Percentiles rank a stretch among this genome's conserved stretches.
These are phyloP conservation scores for Tetrahymena borealis DNA, from an alignment of 73 alveolate species.

Conservation along the genomic window DNA sequence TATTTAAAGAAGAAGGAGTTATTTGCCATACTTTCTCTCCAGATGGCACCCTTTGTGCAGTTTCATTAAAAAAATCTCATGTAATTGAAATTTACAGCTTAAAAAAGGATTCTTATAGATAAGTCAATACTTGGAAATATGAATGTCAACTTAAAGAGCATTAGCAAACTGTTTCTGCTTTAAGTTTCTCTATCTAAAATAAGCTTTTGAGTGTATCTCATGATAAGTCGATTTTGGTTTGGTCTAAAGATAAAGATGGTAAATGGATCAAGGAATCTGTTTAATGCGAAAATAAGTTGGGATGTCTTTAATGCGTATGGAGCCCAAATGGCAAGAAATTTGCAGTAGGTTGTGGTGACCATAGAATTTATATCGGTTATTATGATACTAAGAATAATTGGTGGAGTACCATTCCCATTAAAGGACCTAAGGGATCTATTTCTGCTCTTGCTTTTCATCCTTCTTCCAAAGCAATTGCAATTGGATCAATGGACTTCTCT, in stretches of 20 bases:
- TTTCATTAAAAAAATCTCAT: constrained; percentile 12
- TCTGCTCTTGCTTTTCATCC: constrained; percentile 24
- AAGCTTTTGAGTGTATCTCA: constrained; percentile 22
- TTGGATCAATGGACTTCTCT: constrained; percentile 26
- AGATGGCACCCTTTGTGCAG: constrained; percentile 31
- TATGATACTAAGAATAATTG: constrained; percentile 30
- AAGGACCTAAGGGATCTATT: constrained; percentile 1
- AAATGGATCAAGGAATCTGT: constrained; percentile 36
- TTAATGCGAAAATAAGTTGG: constrained; percentile 14
- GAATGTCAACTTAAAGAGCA: constrained; percentile 6
- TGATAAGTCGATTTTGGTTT: constrained; percentile 33
- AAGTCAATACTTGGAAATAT: constrained; percentile 12
- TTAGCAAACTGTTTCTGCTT: background rate
- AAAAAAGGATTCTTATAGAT: constrained; percentile 1
- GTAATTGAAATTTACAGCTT: constrained; percentile 12
- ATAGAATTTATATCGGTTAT: constrained; percentile 1
- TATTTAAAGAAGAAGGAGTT: constrained; percentile 10
- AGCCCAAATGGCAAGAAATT: constrained; percentile 39
- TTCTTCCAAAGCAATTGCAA: constrained; percentile 26
- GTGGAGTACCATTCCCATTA: constrained; percentile 13
- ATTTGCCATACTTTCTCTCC: constrained; percentile 34
- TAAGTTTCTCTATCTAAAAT: constrained; percentile 22
- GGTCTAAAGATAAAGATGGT: constrained; percentile 7
- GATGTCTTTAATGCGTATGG: constrained; percentile 16
- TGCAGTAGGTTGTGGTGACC: constrained; percentile 19